Percentiles rank a stretch among this genome's conserved stretches.
Evolutionary conservation across 129 eudicot genomes (phyloP).

Genomic region (Tagetes patula): DNA sequence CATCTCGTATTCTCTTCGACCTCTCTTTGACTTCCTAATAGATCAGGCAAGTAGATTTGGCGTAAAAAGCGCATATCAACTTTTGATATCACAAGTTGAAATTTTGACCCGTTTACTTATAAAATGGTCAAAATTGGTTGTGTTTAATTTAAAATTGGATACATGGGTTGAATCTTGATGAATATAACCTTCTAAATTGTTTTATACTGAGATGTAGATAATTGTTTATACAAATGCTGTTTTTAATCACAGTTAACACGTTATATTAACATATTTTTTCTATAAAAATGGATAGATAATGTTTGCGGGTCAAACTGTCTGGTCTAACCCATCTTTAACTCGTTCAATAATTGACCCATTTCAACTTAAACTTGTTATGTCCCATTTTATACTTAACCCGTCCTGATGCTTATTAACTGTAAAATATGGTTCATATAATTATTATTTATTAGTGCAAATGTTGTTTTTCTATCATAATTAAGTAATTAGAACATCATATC

Average conservation of each 20-base stretch:
- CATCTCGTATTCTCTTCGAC: slow-evolving; percentile 51
- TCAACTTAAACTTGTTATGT: no score
- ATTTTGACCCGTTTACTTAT: neutral
- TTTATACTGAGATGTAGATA: neutral
- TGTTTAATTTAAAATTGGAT: neutral
- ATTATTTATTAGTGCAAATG: neutral
- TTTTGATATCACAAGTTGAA: neutral
- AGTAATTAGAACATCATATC: neutral
- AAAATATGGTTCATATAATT: no score
- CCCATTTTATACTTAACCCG: no score
- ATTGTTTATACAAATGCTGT: neutral
- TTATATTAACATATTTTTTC: no score
- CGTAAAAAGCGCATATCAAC: neutral
- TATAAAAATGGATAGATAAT: no score
- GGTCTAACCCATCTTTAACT: no score
- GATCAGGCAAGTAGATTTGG: slow-evolving; percentile 75
- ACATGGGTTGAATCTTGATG: neutral
- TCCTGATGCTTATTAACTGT: no score
- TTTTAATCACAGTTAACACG: neutral
- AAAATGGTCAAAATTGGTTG: neutral
- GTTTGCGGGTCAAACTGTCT: no score
- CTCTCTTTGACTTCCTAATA: slow-evolving; percentile 64
- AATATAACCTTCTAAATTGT: neutral
- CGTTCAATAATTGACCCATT: no score
- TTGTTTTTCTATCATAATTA: neutral